phyloP scores from a whole-genome alignment of 2,329 filamentous ascomycete genomes.

The Sporothrix globosa region DNA sequence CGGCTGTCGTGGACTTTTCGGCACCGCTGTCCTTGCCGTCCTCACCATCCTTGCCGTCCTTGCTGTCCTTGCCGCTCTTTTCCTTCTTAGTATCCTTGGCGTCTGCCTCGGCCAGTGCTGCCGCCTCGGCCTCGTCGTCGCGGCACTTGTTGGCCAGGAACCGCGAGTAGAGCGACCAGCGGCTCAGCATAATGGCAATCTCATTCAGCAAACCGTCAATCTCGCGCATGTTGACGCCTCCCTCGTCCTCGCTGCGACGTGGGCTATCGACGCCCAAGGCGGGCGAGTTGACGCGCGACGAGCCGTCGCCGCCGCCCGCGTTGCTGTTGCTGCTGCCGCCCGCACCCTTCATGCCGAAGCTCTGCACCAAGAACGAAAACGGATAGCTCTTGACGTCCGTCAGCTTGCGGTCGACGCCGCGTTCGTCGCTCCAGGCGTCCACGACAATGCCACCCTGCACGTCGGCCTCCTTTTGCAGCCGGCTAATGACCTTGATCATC shows the following conservation, averaged over 20 bases:
- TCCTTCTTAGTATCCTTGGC: no score
- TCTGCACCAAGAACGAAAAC: constrained; percentile 95
- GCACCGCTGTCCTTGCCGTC: neutral
- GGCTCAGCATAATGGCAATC: constrained; percentile 85
- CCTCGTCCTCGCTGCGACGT: constrained; percentile 82
- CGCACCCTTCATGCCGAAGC: constrained; percentile 68
- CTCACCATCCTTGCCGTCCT: neutral
- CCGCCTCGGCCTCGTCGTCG: constrained; percentile 42
- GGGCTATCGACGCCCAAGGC: constrained; percentile 56
- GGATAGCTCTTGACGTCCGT: constrained; percentile 98
- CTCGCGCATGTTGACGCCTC: constrained; percentile 95
- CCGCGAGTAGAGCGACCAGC: constrained; percentile 89
- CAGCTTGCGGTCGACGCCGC: constrained; percentile 78
- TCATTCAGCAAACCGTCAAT: constrained; percentile 86
- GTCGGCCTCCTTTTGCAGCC: constrained; percentile 91
- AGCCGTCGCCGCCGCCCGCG: constrained; percentile 46
- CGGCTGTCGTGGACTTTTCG: neutral
- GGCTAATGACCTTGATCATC: constrained; percentile 93
- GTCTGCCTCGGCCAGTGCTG: neutral
- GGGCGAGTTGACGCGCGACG: constrained; percentile 75
- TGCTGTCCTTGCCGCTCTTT: neutral
- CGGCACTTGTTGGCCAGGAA: constrained; percentile 87
- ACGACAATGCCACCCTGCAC: constrained; percentile 94
- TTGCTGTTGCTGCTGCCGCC: neutral
- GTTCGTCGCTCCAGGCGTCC: constrained; percentile 93